A percentile compares a stretch with the other conserved stretches of the same genome.
These are phyloP conservation scores for Akanthomyces uredinophilus DNA, from an alignment of 2,329 filamentous ascomycete species.

Conservation along the genomic window DNA sequence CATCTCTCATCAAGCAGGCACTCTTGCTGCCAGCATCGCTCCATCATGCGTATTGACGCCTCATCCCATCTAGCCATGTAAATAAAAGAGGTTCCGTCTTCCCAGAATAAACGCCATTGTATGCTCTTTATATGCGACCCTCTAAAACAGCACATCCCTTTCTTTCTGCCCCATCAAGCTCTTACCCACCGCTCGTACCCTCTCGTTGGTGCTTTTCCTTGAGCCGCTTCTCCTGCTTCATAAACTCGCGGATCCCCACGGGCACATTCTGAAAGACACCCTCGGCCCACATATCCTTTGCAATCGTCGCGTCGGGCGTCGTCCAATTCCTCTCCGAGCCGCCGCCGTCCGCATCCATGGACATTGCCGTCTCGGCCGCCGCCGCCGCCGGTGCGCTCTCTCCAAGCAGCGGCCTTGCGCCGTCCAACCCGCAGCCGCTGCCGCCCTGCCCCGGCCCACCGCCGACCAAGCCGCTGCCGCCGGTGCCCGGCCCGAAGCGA, in stretches of 20 bases:
- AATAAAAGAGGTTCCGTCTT: neutral
- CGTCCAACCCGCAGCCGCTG: conserved; percentile 20
- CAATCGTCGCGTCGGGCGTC: conserved; percentile 32
- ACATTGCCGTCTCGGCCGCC: conserved; percentile 25
- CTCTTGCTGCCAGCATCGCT: neutral
- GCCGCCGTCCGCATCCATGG: conserved; percentile 77
- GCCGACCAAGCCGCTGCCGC: neutral
- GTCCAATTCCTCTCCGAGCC: conserved; percentile 49
- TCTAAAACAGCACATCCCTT: neutral
- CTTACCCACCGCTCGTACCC: conserved; percentile 41
- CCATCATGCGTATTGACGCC: neutral
- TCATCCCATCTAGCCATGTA: neutral
- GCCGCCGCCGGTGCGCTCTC: too few species aligned
- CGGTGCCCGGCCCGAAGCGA: conserved; percentile 8
- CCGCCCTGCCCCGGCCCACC: neutral
- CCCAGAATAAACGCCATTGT: conserved; percentile 2
- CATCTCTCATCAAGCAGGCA: too few species aligned
- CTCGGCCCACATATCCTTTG: conserved; percentile 54
- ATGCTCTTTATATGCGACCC: neutral
- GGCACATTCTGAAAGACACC: conserved; percentile 77
- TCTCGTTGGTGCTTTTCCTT: conserved; percentile 66
- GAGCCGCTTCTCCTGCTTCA: conserved; percentile 90
- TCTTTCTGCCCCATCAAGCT: neutral
- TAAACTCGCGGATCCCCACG: conserved; percentile 92
- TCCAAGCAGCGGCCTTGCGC: conserved; percentile 23